A percentile compares a stretch with the other conserved stretches of the same genome.
These are phyloP conservation scores for Nigrograna mackinnonii DNA, from an alignment of 2,329 filamentous ascomycete genomes.

Conservation along the genomic window DNA sequence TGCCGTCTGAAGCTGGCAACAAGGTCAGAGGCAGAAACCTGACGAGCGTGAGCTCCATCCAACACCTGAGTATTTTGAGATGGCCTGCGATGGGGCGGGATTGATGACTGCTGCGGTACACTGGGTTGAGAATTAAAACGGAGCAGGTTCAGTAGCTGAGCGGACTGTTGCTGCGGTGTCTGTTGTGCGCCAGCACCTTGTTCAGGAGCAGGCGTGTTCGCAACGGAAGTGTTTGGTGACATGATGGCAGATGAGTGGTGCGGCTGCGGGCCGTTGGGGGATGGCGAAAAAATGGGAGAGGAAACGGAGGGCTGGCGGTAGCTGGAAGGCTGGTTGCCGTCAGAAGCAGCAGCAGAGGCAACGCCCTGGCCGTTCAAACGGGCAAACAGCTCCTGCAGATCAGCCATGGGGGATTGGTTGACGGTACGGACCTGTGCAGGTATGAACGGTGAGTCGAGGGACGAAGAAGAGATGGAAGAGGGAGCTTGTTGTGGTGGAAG, in stretches of 20 bases:
- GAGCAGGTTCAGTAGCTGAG: conserved; percentile 66
- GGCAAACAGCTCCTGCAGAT: conserved; percentile 49
- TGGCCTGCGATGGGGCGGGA: conserved; percentile 21
- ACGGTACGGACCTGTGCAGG: neutral
- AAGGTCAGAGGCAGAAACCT: conserved; percentile 60
- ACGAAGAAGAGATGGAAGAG: neutral
- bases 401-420: conserved; percentile 37
- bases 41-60: conserved; percentile 32
- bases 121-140: conserved; percentile 61
- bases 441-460: neutral
- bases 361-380: conserved; percentile 42
- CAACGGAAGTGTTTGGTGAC: conserved; percentile 58
- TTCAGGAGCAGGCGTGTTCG: conserved; percentile 45
- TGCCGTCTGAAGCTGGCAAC: conserved; percentile 60
- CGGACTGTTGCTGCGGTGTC: conserved; percentile 46
- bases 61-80: conserved; percentile 26
- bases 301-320: conserved; percentile 62
- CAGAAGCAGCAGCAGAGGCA: conserved; percentile 4
- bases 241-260: conserved; percentile 62
- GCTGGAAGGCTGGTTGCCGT: conserved; percentile 24
- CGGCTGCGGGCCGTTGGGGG: conserved; percentile 56
- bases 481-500: neutral
- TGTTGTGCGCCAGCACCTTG: conserved; percentile 47
- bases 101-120: conserved; percentile 35
- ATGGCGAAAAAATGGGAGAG: conserved; percentile 62